Evolutionary conservation across 371 early-diverging fungal genomes (phyloP), one percentile per base, ranked within the genome.

Genomic region (Globomyces sp.): DNA sequence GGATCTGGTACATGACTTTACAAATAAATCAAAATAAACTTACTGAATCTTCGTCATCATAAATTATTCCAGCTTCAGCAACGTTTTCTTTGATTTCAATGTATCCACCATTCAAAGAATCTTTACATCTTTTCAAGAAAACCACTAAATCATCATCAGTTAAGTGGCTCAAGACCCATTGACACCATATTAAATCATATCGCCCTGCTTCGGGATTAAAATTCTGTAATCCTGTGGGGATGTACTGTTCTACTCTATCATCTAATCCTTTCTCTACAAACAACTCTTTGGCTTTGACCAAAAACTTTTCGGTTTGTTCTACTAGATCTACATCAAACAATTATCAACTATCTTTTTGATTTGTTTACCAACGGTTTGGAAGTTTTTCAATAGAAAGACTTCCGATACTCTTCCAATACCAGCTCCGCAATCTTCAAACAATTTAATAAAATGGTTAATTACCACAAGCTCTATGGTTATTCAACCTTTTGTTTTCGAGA

Each of bases 381-480:
- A 95, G 2, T 85, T 81, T 13, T 86, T 75, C 40, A 85, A 70
- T 57, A 97, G 78, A 67, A 93, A 88, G 73, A 89, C 74, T 68
- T 94, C 92, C 2, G 94, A 90, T 8, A 97, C 94, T 11, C 98
- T 83, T 1, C 97, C 96, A 64, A 97, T 96, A 2, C 97, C 97
- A 0, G 95, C 93, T 3, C 95, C 96, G 73, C 94, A 94, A 78
- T 94, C 95, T 74, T 76, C 71, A 4, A 78, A 77, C 40, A 13
- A 45, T 34, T 9, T 66, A 48, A 37, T 24, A 24, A 24, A 24
- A 24, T 24, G 24, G 24, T 24, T 24, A 24, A 51, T 42, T 63
- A 70, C 60, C 65, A 69, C 81, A 87, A 45, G 83, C 82, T 41
- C 61, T 74, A 68, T 68, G 71, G 55, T 72, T 66, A 13, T 62